Evolutionary conservation across 2,329 filamentous ascomycete genomes (phyloP), one percentile per base, ranked within the genome.

Genomic region (Bipolaris victoriae): DNA sequence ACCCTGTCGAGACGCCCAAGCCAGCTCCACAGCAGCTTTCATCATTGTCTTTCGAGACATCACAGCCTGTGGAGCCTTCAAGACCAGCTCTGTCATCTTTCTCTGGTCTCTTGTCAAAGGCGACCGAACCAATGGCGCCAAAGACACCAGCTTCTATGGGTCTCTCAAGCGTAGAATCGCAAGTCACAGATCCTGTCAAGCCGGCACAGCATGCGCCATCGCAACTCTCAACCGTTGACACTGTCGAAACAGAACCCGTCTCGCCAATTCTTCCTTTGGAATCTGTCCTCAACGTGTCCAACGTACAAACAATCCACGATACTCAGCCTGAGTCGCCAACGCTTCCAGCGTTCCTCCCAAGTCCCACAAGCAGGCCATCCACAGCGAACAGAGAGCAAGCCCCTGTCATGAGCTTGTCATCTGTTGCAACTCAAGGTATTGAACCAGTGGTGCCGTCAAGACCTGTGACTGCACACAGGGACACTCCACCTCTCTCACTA

Each of bases 321-420:
- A 65, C 64, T n/a, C 69, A 73, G 50, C 72, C 73, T 26, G 74
- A 76, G 55, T 75, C 72, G 16, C 72, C 72, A 36, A 74, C 70
- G 5, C 61, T 73, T 5, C 71, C 74, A 16, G 49, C 67, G 9
- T 72, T 73, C 60, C 57, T 76, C 5, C 71, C 71, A 13, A 69
- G 63, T 49, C 70, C 70, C n/a, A 46, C 44, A 45, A 73, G 68
- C 45, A 67, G 70, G 36, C 71, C 70, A 11, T 68, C 71, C 5
- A 74, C 69, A 16, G 66, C 71, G n/a, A 65, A 66, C 26, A 67
- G 66, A 15, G 50, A 67, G 37, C 33, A 44, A 10, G 37, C 45
- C 45, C 52, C 65, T 24, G 24, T 48, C 29, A 55, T 76, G 44
- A 53, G 60, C 1, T 56, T 76, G 16, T 76, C 75, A 11, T 49